Evolutionary conservation across 306 rosid species (phyloP), one percentile per base, ranked within the genome.

Genomic region (Rosa persica): DNA sequence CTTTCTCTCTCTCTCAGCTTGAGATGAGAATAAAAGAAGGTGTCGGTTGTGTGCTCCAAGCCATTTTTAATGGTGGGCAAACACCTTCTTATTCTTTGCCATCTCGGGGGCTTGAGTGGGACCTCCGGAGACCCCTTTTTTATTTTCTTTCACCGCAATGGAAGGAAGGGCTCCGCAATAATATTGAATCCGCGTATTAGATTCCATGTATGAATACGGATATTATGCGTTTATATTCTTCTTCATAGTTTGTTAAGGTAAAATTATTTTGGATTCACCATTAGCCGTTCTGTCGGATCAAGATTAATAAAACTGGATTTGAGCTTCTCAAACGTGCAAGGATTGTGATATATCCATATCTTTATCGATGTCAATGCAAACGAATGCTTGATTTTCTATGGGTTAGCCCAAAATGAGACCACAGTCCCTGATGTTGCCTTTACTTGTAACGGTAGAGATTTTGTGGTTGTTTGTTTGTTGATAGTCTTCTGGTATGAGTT

Each of bases 41-140:
- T 70, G 91, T 84, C 86, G 80, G 87, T 42, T 57, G 79, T 81
- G 85, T 12, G 60, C 46, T 65, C 60, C 74, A 68, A 82, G 66
- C 43, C 66, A 23, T 25, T 54, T 75, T 57, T 75, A 20, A 82
- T 34, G 46, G 78, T 75, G 39, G 78, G 83, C 64, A 76, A 11
- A 38, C 38, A 30, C 54, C 30, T 27, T 27, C 44, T n/a, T 47
- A 6, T n/a, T 23, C 48, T 75, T 67, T 67, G 73, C 61, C 77
- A 73, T 40, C 47, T 12, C 5, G 1, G 34, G 52, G 17, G 11
- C 75, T 44, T 34, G 49, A 39, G 64, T 48, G 81, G 81, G 73
- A 49, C 65, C 82, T 75, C 13, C 11, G 4, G 4, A 8, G 8
- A 12, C 30, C 0, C 2, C 34, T 17, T 20, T 39, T 25, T 62